A percentile compares a stretch with the other conserved stretches of the same genome.
These are phyloP conservation scores for Neonectria ditissima DNA, from an alignment of 2,329 filamentous ascomycete species.

Conservation along the genomic window DNA sequence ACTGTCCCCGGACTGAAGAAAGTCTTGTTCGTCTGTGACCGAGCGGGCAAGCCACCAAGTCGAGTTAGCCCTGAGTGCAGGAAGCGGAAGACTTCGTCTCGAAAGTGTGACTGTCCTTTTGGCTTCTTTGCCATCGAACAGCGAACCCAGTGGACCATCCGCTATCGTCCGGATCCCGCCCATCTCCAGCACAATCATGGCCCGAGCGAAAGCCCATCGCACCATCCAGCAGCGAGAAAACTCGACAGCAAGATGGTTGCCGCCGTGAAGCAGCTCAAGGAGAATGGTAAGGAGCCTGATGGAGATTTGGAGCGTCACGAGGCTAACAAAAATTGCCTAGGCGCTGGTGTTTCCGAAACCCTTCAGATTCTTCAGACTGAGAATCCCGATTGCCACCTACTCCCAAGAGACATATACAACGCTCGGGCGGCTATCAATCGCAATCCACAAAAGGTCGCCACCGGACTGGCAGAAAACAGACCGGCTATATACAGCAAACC, in stretches of 20 bases:
- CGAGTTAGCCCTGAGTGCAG: conserved; percentile 73
- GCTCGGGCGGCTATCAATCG: conserved; percentile 75
- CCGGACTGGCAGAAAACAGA: conserved; percentile 69
- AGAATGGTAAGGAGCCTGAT: conserved; percentile 63
- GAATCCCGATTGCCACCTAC: conserved; percentile 71
- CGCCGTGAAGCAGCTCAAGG: conserved; percentile 74
- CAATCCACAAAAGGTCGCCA: conserved; percentile 71
- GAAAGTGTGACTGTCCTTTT: conserved; percentile 76
- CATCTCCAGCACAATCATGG: conserved; percentile 74
- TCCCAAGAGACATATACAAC: conserved; percentile 76
- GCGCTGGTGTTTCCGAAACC: conserved; percentile 74
- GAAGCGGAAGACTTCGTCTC: conserved; percentile 75
- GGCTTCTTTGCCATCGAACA: conserved; percentile 78
- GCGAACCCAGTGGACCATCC: conserved; percentile 74
- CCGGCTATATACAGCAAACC: conserved; percentile 76
- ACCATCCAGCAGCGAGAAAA: conserved; percentile 74
- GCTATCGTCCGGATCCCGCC: conserved; percentile 69
- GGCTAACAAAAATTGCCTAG: conserved; percentile 57
- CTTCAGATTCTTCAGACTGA: conserved; percentile 73
- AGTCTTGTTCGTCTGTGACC: conserved; percentile 75
- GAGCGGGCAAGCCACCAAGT: conserved; percentile 71
- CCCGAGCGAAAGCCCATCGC: conserved; percentile 74
- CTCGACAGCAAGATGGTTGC: conserved; percentile 76
- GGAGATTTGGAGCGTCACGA: conserved; percentile 25
- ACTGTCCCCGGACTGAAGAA: conserved; percentile 75